Base-by-base conservation (phyloP, 768 basidiomycete species). In the Hebeloma cylindrosporum region DNA sequence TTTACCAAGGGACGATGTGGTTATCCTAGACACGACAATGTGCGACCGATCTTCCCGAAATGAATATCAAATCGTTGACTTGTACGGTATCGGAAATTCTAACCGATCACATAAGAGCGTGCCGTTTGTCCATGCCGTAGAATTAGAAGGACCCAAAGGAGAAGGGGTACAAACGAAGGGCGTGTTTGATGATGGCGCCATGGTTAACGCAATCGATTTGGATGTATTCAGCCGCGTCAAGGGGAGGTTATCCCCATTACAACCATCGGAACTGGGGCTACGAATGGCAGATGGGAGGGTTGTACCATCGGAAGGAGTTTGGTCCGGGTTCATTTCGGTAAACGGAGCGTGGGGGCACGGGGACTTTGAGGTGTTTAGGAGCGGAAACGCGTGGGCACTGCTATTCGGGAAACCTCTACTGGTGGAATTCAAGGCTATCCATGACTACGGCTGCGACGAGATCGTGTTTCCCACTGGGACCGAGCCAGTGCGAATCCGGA, bases 251-350 rank as follows among this genome's bases (percentile, higher is more conserved):
- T 34, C 52, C 7, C 5, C 13, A 0, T 41, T 43, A 13, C 5
- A 21, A 3, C 42, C 28, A 4, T 68, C 66, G 1, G 4, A 4
- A 0, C 48, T 43, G 25, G 16, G n/a, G 1, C 47, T 71, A 4
- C 31, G 59, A 2, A 67, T 71, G 68, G 69, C 67, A 11, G 58
- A 65, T 47, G 63, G 67, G 0, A 8, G 23, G 7, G 14, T 60
- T 0, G 56, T 62, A 2, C 28, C 26, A 4, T 59, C 58, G 0
- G 1, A 29, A 17, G 60, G 52, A 7, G 9, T 29, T 4, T 64
- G 62, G 60, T 39, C n/a, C 11, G 61, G 61, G 2, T 10, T 16
- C 0, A 43, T 66, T 0, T 17, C 25, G 2, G 32, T 64, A n/a
- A 52, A 42, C 2, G 41, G 40, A 0, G 45, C 56, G 3, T 9